Base-by-base conservation (phyloP, 352 stramenopile genomes). In the Phytopythium delawarense region DNA sequence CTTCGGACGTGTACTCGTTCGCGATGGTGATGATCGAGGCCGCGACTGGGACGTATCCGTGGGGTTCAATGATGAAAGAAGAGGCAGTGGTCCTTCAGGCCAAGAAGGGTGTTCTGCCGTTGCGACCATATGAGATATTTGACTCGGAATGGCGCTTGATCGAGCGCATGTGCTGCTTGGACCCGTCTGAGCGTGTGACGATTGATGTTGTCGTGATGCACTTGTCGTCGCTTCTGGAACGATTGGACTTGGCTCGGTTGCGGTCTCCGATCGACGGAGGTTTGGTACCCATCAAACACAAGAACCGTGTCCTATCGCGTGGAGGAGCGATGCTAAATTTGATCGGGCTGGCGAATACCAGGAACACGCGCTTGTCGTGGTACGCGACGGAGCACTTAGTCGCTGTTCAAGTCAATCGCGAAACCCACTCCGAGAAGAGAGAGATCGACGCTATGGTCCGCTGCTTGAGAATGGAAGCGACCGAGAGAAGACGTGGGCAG, bases 21-120 rank as follows among this genome's bases (percentile, higher is more conserved):
- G 71, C 63, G 11, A 82, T 82, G 74, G 74, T 66, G 18, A 71
- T 71, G n/a, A 69, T 79, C 8, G 69, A 79, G 63, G 62, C 69
- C 0, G 45, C 74, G 9, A 78, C 50, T 55, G 63, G 61, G 2
- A 53, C 65, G 1, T 40, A 67, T 30, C 74, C 71, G 1, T 79
- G 66, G 69, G 59, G 63, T 3, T 0, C 50, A 63, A 57, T 2
- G 69, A 76, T 39, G 55, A 37, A 13, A n/a, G n/a, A n/a, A n/a
- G n/a, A n/a, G n/a, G 28, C 57, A 12, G 59, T 78, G 8, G 53
- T 37, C 3, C 25, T 44, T 8, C 61, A 69, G 28, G 62, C 76
- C 56, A 57, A 57, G 28, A 63, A 67, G 18, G 66, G 69, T 8
- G 30, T 65, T 16, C 7, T 79, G 45, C 70, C 72, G 37, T 37